Percentiles rank a stretch among this genome's conserved stretches.
Evolutionary conservation across 2,329 filamentous ascomycete genomes (phyloP).

Genomic region (Alternaria tenuissima): DNA sequence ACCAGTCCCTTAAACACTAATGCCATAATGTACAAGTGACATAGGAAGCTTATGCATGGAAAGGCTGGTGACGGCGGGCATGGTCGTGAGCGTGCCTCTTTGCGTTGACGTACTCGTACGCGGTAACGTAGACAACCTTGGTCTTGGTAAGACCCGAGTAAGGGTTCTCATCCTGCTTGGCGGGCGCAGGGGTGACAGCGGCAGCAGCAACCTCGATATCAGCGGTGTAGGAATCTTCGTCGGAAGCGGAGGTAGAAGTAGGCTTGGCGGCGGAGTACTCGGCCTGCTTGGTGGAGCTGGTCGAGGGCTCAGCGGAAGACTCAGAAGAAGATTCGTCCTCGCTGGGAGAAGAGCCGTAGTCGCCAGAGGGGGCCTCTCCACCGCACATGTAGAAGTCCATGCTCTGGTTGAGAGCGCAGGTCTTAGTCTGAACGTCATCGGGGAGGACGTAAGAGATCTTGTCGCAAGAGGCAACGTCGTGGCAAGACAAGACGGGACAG

Average conservation of each 20-base stretch:
- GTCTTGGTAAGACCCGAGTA: slow-evolving; percentile 29
- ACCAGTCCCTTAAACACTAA: slow-evolving; percentile 28
- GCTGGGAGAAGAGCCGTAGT: slow-evolving; percentile 19
- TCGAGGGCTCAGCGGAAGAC: slow-evolving; percentile 1
- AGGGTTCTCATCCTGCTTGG: slow-evolving; percentile 15
- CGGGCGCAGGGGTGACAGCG: slow-evolving; percentile 34
- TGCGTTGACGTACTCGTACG: slow-evolving; percentile 41
- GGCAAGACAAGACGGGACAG: slow-evolving; percentile 44
- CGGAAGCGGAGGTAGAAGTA: slow-evolving; percentile 8
- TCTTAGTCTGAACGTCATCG: slow-evolving; percentile 46
- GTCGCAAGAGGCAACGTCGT: slow-evolving; percentile 31
- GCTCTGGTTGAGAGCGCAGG: slow-evolving; percentile 37
- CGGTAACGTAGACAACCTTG: slow-evolving; percentile 45
- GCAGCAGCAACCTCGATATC: slow-evolving; percentile 31
- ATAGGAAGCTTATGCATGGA: slow-evolving; percentile 41
- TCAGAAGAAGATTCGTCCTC: slow-evolving; percentile 3
- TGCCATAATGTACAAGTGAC: slow-evolving; percentile 28
- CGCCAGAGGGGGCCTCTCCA: slow-evolving; percentile 33
- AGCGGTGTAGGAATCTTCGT: slow-evolving; percentile 16
- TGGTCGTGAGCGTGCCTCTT: slow-evolving; percentile 47
- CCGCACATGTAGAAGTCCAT: slow-evolving; percentile 49
- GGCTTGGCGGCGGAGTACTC: slow-evolving; percentile 17
- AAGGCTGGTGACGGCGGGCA: slow-evolving; percentile 41
- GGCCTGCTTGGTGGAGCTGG: neutral
- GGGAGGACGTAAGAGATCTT: slow-evolving; percentile 44